Evolutionary conservation across 495 filamentous ascomycete genomes (phyloP), one percentile per base, ranked within the genome.

Genomic region (Pseudotulostoma volvatum): DNA sequence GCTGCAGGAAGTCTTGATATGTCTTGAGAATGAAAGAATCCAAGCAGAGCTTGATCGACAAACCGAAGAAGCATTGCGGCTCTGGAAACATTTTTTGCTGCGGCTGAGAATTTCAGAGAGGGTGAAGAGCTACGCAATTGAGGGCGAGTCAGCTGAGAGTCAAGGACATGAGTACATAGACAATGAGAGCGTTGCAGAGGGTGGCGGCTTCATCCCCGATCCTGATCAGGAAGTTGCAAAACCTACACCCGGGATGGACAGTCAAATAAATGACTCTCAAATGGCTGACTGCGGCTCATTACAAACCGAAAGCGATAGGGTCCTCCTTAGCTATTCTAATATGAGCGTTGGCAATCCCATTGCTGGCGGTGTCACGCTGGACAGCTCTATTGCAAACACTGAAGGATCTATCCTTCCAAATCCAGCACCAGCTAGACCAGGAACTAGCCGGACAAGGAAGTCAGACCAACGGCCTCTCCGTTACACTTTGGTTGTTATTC

Each of bases 31-130:
- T 41, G 68, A 77, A 48, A 66, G 66, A 45, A 66, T 60, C 13
- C 66, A 71, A 48, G 60, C 64, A 17, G 73, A 77, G 40, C 56
- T 70, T 28, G 70, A 77, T 37, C 59, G 58, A 38, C 70, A 68
- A 49, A 64, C 60, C 19, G 54, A 57, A 4, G 66, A 70, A 48
- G 72, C 73, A 15, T 57, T 93, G 48, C 67, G 67, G 41, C 52
- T 79, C 51, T 96, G 90, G 90, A 77, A 72, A 43, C 57, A 74
- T 16, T 79, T 93, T 18, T 56, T 93, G 51, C 64, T 79, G 39
- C 81, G 66, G 20, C 54, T 96, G 47, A 68, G 83, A 39, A 84
- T 97, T 39, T 66, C 75, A 36, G 72, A 92, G 57, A 71, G 84
- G 40, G 73, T 95, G 5, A 72, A 70, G 39, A 63, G 54, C 3